Conservation (phyloP, 257 asterid genomes). For the Nicotiana tomentosiformis region DNA sequence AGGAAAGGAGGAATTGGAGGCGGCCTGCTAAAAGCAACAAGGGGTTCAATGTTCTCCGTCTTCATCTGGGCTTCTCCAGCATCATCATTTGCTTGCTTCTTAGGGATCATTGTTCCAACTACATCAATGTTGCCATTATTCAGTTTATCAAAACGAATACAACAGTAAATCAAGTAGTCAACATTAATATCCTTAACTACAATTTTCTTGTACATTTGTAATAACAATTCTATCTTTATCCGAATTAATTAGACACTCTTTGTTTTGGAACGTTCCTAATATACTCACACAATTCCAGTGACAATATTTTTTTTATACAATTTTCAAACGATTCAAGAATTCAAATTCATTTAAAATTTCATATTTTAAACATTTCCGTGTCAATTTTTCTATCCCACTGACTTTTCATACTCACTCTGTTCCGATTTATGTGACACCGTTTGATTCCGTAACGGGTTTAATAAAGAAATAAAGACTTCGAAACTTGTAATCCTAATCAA, state of each 20-base stretch:
- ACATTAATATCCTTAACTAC: background rate
- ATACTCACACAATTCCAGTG: background rate
- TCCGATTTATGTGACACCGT: too few relatives aligned
- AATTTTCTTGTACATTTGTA: background rate
- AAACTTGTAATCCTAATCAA: too few relatives aligned
- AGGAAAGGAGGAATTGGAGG: slow-evolving; percentile 53
- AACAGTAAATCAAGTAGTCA: background rate
- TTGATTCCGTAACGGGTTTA: too few relatives aligned
- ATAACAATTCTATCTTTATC: background rate
- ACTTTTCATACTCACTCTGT: background rate
- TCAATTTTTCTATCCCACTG: background rate
- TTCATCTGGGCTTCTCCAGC: slow-evolving; percentile 13
- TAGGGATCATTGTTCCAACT: slow-evolving; percentile 28
- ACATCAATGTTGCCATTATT: background rate
- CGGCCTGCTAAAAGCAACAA: slow-evolving; percentile 54
- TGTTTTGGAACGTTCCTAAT: background rate
- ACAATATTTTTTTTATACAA: background rate
- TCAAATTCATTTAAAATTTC: background rate
- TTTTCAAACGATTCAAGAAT: background rate
- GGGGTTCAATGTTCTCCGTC: slow-evolving; percentile 28
- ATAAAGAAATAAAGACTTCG: too few relatives aligned
- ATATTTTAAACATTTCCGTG: background rate
- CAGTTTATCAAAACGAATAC: background rate
- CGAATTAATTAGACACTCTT: background rate
- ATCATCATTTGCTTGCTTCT: slow-evolving; percentile 20